Base-by-base conservation (phyloP, 345 rosid species). In the Raphanus raphanistrum region DNA sequence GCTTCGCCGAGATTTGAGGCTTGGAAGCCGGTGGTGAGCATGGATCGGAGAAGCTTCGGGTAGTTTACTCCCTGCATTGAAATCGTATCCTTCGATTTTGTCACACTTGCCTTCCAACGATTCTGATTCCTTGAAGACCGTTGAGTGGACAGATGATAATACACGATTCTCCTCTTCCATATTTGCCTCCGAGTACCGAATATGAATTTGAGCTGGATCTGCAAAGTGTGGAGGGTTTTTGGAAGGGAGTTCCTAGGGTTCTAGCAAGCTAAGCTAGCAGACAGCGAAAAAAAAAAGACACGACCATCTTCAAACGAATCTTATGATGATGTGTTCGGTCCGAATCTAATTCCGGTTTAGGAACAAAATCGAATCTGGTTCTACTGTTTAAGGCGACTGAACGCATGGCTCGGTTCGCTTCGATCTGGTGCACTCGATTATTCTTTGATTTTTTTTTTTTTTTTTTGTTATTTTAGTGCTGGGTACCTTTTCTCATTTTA, bases 1-100 rank as follows among this genome's bases (percentile, higher is more conserved):
- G 97, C 96, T 54, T 92, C 96, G 0, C 97, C 97, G 57, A 95
- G 88, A 74, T 95, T 92, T n/a, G 99, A 89, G 64, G 97, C 98
- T 82, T 95, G 99, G 78, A 92, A 95, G 6, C 97, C 99, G 52
- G 96, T 91, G 59, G 96, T 87, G 74, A 84, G 68, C 94, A 95
- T 81, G 71, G 96, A 92, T 52, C 82, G 81, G 61, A 95, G 85
- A 74, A 95, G 90, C 81, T 76, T 73, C 4, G 84, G 73, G 72
- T 89, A 88, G 64, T 88, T 76, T 0, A 91, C 84, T 28, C 97
- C 96, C 17, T 85, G n/a, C 68, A 45, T 91, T 90, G 85, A 95
- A 95, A 80, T 91, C 94, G 73, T 91, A 93, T 21, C 98, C 98
- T 73, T 92, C 85, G 32, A 91, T 89, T 73, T 87, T 84, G 3